A percentile compares a stretch with the other conserved stretches of the same genome.
These are phyloP conservation scores for Camelina neglecta DNA, from an alignment of 345 rosid species.

Conservation along the genomic window DNA sequence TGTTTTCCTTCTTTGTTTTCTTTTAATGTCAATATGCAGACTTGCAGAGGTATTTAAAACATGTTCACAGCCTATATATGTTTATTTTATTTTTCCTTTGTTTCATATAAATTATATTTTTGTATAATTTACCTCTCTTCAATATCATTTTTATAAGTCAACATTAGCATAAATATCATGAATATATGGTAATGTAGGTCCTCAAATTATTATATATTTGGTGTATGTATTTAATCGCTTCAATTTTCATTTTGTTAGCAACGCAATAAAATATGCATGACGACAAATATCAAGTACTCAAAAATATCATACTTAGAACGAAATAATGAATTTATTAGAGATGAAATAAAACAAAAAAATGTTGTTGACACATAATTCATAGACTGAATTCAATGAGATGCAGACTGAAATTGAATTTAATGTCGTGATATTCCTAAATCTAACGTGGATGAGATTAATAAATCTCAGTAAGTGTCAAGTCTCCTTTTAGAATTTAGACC, in stretches of 20 bases:
- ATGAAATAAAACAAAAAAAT: too few species aligned
- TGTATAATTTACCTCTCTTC: not conserved
- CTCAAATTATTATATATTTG: constrained; percentile 8
- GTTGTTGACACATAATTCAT: not conserved
- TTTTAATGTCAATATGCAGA: not conserved
- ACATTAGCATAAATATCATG: not conserved
- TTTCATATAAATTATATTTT: not conserved
- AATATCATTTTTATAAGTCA: not conserved
- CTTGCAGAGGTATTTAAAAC: constrained; percentile 25
- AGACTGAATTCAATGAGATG: constrained; percentile 5
- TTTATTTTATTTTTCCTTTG: not conserved
- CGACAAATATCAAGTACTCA: not conserved
- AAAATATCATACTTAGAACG: not conserved
- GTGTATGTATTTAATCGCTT: constrained; percentile 8
- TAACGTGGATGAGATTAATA: not conserved
- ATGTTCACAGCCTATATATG: not conserved
- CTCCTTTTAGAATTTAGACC: not conserved
- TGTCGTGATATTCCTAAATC: not conserved
- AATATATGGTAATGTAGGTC: not conserved
- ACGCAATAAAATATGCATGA: constrained; percentile 17
- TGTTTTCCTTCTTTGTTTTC: not conserved
- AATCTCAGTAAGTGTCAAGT: constrained; percentile 5
- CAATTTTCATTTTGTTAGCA: constrained; percentile 3
- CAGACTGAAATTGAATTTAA: constrained; percentile 2
- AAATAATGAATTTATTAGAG: not conserved